phyloP scores from a whole-genome alignment of 2,329 filamentous ascomycete genomes.

The Ophiostoma sp. region DNA sequence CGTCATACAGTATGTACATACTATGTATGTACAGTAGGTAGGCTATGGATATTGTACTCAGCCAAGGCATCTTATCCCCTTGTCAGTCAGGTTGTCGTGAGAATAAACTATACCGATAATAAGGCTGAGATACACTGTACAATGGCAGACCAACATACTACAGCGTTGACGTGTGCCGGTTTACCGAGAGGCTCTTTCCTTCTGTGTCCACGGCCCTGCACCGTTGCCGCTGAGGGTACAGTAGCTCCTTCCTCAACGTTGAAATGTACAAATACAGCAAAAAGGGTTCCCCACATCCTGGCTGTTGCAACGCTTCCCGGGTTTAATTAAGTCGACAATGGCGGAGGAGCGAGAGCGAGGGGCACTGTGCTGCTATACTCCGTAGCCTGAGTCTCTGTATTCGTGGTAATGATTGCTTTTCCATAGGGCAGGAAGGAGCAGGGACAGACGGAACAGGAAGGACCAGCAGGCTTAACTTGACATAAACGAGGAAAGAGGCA shows the following conservation, averaged over 20 bases:
- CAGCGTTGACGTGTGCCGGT: background rate
- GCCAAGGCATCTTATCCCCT: background rate
- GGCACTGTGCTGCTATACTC: background rate
- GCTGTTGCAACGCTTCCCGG: constrained; percentile 1
- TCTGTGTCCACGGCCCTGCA: background rate
- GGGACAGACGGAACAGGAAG: too few species aligned
- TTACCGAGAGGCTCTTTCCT: background rate
- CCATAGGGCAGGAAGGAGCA: background rate
- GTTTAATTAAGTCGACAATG: too few species aligned
- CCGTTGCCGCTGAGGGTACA: background rate
- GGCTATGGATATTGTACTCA: background rate
- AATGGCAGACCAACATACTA: too few species aligned
- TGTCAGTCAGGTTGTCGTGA: background rate
- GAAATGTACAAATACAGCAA: background rate
- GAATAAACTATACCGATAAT: too few species aligned
- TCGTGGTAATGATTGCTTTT: background rate
- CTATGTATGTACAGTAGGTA: too few species aligned
- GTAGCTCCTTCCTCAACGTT: constrained; percentile 10
- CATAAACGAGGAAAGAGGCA: background rate
- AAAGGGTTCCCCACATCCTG: background rate
- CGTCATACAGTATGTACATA: background rate
- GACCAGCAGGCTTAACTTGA: background rate
- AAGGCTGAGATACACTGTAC: too few species aligned
- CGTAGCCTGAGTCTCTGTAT: too few species aligned
- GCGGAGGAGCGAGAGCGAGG: background rate